Conservation (phyloP, 2,329 filamentous ascomycete species). For the Ambrosiella beaveri region DNA sequence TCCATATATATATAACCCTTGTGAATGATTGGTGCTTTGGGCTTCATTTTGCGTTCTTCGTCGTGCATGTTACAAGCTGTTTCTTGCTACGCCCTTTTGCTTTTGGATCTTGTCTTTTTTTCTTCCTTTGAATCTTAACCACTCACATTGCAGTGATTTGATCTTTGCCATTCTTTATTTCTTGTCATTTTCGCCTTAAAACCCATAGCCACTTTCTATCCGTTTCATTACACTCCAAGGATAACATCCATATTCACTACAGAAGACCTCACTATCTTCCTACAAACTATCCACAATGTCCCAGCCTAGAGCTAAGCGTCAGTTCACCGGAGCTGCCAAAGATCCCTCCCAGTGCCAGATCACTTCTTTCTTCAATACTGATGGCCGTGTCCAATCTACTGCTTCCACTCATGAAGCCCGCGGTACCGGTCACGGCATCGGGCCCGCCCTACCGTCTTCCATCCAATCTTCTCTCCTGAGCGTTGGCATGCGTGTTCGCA, state of each 20-base stretch:
- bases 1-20: neutral
- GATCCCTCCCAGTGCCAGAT: conserved; percentile 44
- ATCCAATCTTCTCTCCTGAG: conserved; percentile 72
- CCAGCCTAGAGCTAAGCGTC: conserved; percentile 39
- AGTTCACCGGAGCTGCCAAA: conserved; percentile 41
- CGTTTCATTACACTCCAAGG: neutral
- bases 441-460: conserved; percentile 38
- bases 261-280: neutral
- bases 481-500: conserved; percentile 88
- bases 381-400: conserved; percentile 9
- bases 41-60: conserved; percentile 1
- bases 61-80: neutral
- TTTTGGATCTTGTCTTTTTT: neutral
- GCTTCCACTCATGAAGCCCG: conserved; percentile 16
- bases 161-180: neutral
- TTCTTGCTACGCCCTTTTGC: neutral
- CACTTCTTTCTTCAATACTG: conserved; percentile 40
- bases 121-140: neutral
- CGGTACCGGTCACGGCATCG: conserved; percentile 5
- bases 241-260: neutral
- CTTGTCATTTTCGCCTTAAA: neutral
- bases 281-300: conserved; percentile 26
- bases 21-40: neutral
- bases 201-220: neutral
- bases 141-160: conserved; percentile 1